Evolutionary conservation across 164 flowering plant species (phyloP).

Genomic region (Tinospora cordifolia): DNA sequence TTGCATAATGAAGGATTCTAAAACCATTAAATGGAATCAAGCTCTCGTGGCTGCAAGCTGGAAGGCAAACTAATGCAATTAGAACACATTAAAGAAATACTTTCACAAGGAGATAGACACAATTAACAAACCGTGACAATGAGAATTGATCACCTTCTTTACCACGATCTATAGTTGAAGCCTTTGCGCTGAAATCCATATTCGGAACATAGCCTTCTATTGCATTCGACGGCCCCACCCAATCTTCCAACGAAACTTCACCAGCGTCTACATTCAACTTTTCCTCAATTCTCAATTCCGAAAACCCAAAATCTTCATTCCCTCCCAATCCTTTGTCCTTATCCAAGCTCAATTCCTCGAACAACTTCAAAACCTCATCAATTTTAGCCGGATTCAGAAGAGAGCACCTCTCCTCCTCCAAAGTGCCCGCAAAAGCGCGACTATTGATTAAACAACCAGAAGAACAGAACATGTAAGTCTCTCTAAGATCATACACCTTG

Average conservation of each 20-base stretch:
- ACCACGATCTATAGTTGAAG: slow-evolving; percentile 6
- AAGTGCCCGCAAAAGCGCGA: slow-evolving; percentile 39
- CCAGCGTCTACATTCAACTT: slow-evolving; percentile 35
- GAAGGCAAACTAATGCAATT: neutral
- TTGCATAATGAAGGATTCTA: neutral
- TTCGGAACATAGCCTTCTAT: slow-evolving; percentile 90
- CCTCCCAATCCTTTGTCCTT: slow-evolving; percentile 24
- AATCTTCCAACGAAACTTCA: slow-evolving; percentile 46
- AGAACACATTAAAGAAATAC: neutral
- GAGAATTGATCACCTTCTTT: slow-evolving; percentile 30
- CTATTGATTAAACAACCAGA: slow-evolving; percentile 54
- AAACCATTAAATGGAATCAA: neutral
- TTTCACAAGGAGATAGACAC: neutral
- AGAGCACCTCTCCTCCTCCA: slow-evolving; percentile 44
- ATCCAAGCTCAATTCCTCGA: slow-evolving; percentile 34
- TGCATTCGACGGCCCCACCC: slow-evolving; percentile 79
- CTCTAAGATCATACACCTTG: slow-evolving; percentile 71
- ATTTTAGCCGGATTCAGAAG: slow-evolving; percentile 30
- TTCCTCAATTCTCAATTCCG: slow-evolving; percentile 57
- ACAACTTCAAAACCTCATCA: slow-evolving; percentile 44
- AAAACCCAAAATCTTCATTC: slow-evolving; percentile 37
- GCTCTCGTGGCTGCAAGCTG: neutral
- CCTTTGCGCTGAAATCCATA: slow-evolving; percentile 20
- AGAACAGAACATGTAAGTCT: slow-evolving; percentile 62
- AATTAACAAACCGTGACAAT: neutral